Conservation (phyloP, 371 early-diverging fungal species). For the Quaeritorhiza haematococci region DNA sequence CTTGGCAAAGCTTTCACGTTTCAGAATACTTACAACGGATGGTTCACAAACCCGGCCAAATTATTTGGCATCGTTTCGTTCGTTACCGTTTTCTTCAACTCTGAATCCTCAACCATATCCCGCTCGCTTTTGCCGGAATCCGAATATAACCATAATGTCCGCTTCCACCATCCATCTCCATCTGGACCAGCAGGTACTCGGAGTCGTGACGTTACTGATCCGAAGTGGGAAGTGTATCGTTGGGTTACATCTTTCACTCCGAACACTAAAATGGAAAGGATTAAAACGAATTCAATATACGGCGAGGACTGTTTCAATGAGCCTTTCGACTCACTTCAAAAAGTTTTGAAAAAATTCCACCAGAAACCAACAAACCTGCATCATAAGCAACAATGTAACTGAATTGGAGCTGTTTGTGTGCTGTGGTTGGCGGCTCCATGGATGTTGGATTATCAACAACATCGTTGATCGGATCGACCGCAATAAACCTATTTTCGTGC, state of each 20-base stretch:
- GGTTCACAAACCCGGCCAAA: slow-evolving; percentile 70
- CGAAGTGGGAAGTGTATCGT: slow-evolving; percentile 57
- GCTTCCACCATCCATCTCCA: slow-evolving; percentile 48
- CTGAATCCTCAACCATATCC: slow-evolving; percentile 19
- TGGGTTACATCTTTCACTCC: slow-evolving; percentile 59
- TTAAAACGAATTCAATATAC: too few species aligned
- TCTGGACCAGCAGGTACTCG: slow-evolving; percentile 41
- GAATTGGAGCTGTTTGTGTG: slow-evolving; percentile 20
- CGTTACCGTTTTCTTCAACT: slow-evolving; percentile 38
- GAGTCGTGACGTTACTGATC: slow-evolving; percentile 45
- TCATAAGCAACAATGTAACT: slow-evolving; percentile 61
- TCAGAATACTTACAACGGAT: slow-evolving; percentile 56
- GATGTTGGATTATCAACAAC: slow-evolving; percentile 41
- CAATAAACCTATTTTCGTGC: slow-evolving; percentile 49
- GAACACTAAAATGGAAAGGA: too few species aligned
- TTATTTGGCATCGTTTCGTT: slow-evolving; percentile 76
- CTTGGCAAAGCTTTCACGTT: too few species aligned
- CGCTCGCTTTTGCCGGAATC: slow-evolving; percentile 10
- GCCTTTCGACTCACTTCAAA: slow-evolving; percentile 1
- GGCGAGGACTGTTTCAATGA: too few species aligned
- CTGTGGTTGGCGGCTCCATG: slow-evolving; percentile 8
- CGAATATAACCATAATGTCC: slow-evolving; percentile 30
- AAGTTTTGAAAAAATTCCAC: neutral
- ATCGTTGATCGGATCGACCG: slow-evolving; percentile 58
- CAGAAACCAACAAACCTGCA: slow-evolving; percentile 21